These are phyloP conservation scores for Beauveria australis DNA, from an alignment of 2,329 filamentous ascomycete species.

Conservation along the genomic window DNA sequence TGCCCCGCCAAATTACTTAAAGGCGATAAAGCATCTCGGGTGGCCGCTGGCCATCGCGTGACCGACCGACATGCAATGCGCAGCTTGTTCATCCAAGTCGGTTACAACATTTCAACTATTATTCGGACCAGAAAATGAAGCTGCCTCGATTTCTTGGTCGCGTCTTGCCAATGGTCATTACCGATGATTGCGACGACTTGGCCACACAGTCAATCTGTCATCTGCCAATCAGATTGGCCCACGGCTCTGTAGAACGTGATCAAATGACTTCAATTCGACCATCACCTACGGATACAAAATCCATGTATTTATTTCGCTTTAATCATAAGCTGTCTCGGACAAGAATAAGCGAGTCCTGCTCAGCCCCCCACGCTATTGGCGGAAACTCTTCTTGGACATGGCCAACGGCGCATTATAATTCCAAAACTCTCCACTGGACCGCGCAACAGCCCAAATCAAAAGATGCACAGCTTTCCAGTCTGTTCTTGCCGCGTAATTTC, in stretches of 20 bases:
- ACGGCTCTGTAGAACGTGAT: background rate
- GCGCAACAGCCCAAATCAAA: constrained; percentile 16
- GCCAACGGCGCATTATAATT: background rate
- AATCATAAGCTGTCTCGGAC: background rate
- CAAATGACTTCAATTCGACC: background rate
- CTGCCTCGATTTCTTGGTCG: background rate
- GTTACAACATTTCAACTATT: background rate
- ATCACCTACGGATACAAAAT: background rate
- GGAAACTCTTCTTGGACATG: too few relatives aligned
- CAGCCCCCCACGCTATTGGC: background rate
- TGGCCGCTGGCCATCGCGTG: background rate
- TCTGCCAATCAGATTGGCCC: background rate
- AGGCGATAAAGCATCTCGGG: background rate
- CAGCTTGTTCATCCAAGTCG: background rate
- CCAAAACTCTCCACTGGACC: background rate
- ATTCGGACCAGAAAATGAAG: too few relatives aligned
- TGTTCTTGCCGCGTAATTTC: constrained; percentile 44
- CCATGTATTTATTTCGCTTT: background rate
- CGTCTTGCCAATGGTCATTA: background rate
- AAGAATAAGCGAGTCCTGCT: background rate
- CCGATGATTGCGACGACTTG: background rate
- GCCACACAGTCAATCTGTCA: background rate
- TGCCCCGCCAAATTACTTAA: background rate
- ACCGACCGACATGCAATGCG: background rate
- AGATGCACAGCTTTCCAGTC: constrained; percentile 28